These are phyloP conservation scores for Wallemia mellicola DNA, from an alignment of 1,284 basidiomycete species.

Conservation along the genomic window DNA sequence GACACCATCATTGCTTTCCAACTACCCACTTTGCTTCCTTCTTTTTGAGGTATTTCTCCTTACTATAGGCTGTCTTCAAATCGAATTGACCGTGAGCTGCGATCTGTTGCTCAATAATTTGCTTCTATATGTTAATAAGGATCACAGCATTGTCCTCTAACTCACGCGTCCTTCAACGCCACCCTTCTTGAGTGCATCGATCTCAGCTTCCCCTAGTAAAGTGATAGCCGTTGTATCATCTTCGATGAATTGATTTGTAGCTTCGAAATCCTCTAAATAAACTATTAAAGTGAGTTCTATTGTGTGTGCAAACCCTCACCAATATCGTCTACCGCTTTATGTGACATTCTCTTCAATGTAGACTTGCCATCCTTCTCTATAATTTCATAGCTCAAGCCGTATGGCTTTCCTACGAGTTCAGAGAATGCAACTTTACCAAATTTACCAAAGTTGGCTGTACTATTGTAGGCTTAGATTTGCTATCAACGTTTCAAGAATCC, in stretches of 20 bases:
- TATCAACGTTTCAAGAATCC: not conserved
- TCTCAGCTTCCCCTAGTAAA: constrained; percentile 46
- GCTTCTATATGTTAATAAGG: constrained; percentile 20
- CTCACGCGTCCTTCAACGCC: constrained; percentile 40
- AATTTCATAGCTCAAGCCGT: constrained; percentile 48
- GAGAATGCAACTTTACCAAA: constrained; percentile 38
- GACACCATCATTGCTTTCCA: not conserved
- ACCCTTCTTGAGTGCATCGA: constrained; percentile 41
- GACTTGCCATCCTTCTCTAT: constrained; percentile 23
- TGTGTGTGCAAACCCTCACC: constrained; percentile 20
- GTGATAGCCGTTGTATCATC: constrained; percentile 41
- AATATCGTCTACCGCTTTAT: constrained; percentile 35
- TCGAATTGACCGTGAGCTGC: constrained; percentile 64
- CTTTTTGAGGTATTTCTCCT: constrained; percentile 79
- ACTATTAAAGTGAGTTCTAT: constrained; percentile 4
- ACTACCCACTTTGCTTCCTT: constrained; percentile 69
- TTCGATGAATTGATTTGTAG: constrained; percentile 59
- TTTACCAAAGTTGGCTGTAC: constrained; percentile 34
- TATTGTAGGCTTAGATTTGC: constrained; percentile 13
- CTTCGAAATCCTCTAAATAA: constrained; percentile 47
- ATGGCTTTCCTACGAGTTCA: constrained; percentile 37
- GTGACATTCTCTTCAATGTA: constrained; percentile 25
- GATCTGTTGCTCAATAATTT: constrained; percentile 76
- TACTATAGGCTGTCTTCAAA: constrained; percentile 81
- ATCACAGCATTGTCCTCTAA: constrained; percentile 4